Conservation (phyloP, 345 rosid species). For the Populus tremula region DNA sequence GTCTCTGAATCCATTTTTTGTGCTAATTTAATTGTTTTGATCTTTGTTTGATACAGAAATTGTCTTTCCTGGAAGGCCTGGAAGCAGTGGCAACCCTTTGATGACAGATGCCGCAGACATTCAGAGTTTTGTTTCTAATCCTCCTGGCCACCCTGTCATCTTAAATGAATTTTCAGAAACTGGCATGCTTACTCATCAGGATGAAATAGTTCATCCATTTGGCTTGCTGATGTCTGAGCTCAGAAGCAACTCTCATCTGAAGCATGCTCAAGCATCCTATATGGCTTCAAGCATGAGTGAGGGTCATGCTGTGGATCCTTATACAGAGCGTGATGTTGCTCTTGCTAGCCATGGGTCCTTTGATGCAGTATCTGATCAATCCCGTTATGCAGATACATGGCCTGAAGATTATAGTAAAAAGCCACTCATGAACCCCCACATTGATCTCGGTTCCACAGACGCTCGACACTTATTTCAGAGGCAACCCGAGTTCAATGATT, state of each 20-base stretch:
- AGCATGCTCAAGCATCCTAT: constrained; percentile 36
- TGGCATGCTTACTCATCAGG: constrained; percentile 33
- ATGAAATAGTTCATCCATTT: constrained; percentile 57
- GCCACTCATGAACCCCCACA: constrained; percentile 22
- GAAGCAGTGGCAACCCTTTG: constrained; percentile 24
- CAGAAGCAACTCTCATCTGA: constrained; percentile 35
- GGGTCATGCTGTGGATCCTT: constrained; percentile 29
- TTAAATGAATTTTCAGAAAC: constrained; percentile 33
- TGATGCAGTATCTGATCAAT: constrained; percentile 26
- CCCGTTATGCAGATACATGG: constrained; percentile 36
- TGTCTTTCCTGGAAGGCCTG: constrained; percentile 47
- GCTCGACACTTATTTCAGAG: constrained; percentile 32
- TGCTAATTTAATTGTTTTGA: not conserved
- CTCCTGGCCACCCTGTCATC: constrained; percentile 29
- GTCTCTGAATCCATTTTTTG: constrained; percentile 1
- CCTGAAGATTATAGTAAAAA: constrained; percentile 33
- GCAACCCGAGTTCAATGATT: constrained; percentile 33
- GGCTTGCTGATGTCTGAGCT: constrained; percentile 65
- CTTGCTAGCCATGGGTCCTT: constrained; percentile 16
- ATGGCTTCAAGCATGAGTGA: constrained; percentile 26
- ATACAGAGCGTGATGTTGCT: constrained; percentile 20
- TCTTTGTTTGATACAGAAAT: constrained; percentile 38
- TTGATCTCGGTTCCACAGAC: constrained; percentile 31
- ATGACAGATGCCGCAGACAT: constrained; percentile 20
- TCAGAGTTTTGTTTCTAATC: constrained; percentile 25